Conservation (phyloP, 208 protist species). For the Porcisia deanei region DNA sequence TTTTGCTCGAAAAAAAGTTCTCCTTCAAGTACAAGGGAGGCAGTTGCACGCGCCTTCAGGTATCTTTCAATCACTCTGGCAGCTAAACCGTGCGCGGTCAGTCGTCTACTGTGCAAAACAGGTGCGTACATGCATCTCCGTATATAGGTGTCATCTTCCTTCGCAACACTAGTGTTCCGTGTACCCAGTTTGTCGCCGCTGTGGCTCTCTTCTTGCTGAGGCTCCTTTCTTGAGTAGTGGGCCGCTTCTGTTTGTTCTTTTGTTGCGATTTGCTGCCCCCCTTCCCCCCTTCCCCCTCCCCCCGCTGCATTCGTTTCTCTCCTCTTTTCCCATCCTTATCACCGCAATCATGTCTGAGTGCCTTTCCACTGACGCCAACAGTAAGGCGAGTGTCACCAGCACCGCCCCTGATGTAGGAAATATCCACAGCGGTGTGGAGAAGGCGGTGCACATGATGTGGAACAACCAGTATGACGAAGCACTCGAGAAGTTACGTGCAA, state of each 20-base stretch:
- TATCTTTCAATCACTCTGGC: not conserved
- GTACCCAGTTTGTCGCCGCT: not conserved
- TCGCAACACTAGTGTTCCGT: not conserved
- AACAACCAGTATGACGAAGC: slow-evolving; percentile 85
- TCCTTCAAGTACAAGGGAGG: not conserved
- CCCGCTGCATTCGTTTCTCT: not conserved
- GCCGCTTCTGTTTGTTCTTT: not conserved
- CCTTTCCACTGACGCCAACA: slow-evolving; percentile 14
- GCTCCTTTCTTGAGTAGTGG: not conserved
- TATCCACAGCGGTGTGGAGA: slow-evolving; percentile 52
- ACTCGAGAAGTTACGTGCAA: slow-evolving; percentile 39
- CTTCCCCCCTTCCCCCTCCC: not conserved
- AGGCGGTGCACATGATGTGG: slow-evolving; percentile 76
- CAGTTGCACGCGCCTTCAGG: not conserved
- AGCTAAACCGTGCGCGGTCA: not conserved
- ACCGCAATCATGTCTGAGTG: slow-evolving; percentile 13
- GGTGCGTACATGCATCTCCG: not conserved
- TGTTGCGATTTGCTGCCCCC: not conserved
- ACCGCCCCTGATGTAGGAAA: slow-evolving; percentile 26
- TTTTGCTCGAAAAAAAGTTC: not conserved
- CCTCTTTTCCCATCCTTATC: not conserved
- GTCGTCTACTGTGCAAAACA: no score
- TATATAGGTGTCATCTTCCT: not conserved
- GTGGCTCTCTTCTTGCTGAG: not conserved
- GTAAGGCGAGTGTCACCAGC: slow-evolving; percentile 43